These are phyloP conservation scores for Colletotrichum brevisporum DNA, from an alignment of 2,329 filamentous ascomycete species.

Conservation along the genomic window DNA sequence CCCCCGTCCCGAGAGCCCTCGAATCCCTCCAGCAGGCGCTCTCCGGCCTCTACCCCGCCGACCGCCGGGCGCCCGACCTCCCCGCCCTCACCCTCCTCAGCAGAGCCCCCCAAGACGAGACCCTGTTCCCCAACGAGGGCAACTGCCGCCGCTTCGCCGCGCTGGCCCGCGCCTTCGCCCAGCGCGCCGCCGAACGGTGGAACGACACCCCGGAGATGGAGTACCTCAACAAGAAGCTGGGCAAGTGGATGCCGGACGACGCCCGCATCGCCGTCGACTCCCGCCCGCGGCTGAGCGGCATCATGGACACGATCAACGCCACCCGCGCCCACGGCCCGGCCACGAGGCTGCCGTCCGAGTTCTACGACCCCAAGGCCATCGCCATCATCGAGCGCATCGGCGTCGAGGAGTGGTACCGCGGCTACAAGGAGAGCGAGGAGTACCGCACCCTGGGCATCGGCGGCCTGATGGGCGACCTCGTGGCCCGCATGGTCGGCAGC, in stretches of 20 bases:
- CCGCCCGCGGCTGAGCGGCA: slow-evolving; percentile 85
- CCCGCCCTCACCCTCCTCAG: slow-evolving; percentile 76
- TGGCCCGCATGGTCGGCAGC: slow-evolving; percentile 79
- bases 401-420: slow-evolving; percentile 93
- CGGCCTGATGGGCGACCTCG: slow-evolving; percentile 85
- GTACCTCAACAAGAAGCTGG: slow-evolving; percentile 82
- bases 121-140: slow-evolving; percentile 81
- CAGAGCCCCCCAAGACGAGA: slow-evolving; percentile 78
- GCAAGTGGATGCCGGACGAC: slow-evolving; percentile 87
- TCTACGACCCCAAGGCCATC: slow-evolving; percentile 83
- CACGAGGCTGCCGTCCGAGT: slow-evolving; percentile 85
- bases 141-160: slow-evolving; percentile 81
- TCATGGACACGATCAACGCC: slow-evolving; percentile 95
- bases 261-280: slow-evolving; percentile 84
- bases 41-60: slow-evolving; percentile 78
- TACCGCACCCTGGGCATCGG: slow-evolving; percentile 94
- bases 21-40: slow-evolving; percentile 85
- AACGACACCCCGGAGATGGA: slow-evolving; percentile 85
- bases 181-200: slow-evolving; percentile 80
- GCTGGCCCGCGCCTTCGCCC: slow-evolving; percentile 78
- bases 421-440: slow-evolving; percentile 86
- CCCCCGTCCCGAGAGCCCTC: slow-evolving; percentile 80
- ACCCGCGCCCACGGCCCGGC: slow-evolving; percentile 86
- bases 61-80: slow-evolving; percentile 61
- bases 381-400: slow-evolving; percentile 81